Conservation (phyloP, 2,329 filamentous ascomycete species). For the Fusarium camptoceras region DNA sequence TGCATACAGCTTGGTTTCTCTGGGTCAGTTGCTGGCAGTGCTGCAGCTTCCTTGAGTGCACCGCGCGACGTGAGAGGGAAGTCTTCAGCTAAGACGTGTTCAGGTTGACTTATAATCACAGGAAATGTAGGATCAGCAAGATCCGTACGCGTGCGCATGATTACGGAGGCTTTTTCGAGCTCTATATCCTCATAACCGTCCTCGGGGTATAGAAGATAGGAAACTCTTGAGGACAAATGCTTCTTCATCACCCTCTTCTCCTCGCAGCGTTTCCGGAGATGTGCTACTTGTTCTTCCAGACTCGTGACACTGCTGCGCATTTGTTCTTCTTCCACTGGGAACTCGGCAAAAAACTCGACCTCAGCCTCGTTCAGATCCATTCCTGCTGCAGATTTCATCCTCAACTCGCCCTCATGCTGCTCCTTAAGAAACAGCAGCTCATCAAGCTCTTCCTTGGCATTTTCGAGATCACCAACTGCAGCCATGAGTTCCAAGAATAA, state of each 20-base stretch:
- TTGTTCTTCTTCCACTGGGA: conserved; percentile 51
- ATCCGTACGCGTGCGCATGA: conserved; percentile 40
- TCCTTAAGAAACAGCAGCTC: conserved; percentile 58
- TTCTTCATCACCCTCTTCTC: conserved; percentile 57
- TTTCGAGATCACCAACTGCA: conserved; percentile 58
- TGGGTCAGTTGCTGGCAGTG: conserved; percentile 53
- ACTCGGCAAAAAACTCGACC: conserved; percentile 59
- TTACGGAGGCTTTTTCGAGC: conserved; percentile 49
- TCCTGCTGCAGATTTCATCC: conserved; percentile 47
- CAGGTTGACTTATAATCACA: conserved; percentile 61
- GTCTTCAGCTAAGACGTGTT: conserved; percentile 55
- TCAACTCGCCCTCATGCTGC: conserved; percentile 53
- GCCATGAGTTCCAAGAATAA: conserved; percentile 59
- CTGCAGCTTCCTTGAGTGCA: conserved; percentile 55
- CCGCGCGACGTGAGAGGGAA: conserved; percentile 56
- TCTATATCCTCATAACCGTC: conserved; percentile 56
- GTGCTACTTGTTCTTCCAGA: conserved; percentile 50
- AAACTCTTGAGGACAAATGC: conserved; percentile 55
- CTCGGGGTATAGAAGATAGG: conserved; percentile 55
- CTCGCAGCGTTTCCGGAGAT: conserved; percentile 56
- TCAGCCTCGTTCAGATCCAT: conserved; percentile 53
- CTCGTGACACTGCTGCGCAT: conserved; percentile 51
- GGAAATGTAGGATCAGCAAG: conserved; percentile 58
- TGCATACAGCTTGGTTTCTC: conserved; percentile 52
- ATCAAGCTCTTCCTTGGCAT: conserved; percentile 60